Evolutionary conservation across 352 stramenopile genomes (phyloP).

Genomic region (Phytophthora pistaciae): DNA sequence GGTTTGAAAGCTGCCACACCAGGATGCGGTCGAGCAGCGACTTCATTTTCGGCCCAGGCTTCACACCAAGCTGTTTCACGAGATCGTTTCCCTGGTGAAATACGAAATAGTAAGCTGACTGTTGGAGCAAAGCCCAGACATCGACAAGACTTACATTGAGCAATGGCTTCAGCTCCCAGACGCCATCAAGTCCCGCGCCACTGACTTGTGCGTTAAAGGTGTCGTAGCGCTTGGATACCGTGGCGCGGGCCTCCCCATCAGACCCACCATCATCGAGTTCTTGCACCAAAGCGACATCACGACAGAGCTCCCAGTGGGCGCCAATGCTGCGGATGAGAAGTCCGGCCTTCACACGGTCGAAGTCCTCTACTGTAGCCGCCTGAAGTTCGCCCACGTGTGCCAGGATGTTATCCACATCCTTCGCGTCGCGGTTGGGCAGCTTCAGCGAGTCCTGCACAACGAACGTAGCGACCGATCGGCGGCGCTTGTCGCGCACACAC

Average conservation of each 20-base stretch:
- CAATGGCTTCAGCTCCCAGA: constrained; percentile 76
- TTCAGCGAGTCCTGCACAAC: constrained; percentile 79
- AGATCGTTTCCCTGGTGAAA: constrained; percentile 70
- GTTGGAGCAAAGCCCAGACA: background rate
- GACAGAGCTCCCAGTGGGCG: constrained; percentile 64
- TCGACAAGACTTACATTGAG: constrained; percentile 60
- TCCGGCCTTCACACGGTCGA: constrained; percentile 62
- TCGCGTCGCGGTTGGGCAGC: constrained; percentile 65
- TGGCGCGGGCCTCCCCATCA: constrained; percentile 12
- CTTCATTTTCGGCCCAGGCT: constrained; percentile 71
- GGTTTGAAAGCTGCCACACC: constrained; percentile 67
- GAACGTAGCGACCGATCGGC: constrained; percentile 49
- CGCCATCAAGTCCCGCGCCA: constrained; percentile 39
- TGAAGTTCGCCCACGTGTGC: constrained; percentile 47
- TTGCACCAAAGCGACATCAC: constrained; percentile 59
- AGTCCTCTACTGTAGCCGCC: constrained; percentile 23
- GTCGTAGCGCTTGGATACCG: constrained; percentile 46
- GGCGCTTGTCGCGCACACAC: constrained; percentile 63
- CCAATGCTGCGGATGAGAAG: constrained; percentile 71
- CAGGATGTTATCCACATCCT: constrained; percentile 71
- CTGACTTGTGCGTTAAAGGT: constrained; percentile 43
- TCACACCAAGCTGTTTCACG: constrained; percentile 64
- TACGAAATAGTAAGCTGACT: constrained; percentile 7
- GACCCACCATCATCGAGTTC: constrained; percentile 47
- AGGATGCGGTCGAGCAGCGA: constrained; percentile 64